Conservation (phyloP, 2,329 filamentous ascomycete genomes). For the Colletotrichum sp. region DNA sequence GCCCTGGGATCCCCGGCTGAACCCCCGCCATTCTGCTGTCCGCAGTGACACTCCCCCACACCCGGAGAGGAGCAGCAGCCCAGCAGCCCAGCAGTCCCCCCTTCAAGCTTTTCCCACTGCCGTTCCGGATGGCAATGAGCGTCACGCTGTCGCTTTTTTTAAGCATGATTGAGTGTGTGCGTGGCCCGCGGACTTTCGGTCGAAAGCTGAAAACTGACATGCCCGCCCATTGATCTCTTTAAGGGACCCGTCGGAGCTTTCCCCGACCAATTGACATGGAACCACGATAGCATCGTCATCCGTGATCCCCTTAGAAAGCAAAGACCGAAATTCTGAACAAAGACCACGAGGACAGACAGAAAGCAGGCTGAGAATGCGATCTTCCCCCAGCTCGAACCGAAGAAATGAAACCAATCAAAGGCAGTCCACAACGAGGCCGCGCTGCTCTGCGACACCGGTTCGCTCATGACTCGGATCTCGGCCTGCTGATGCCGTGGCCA, state of each 20-base stretch:
- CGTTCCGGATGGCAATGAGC: background rate
- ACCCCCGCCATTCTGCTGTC: background rate
- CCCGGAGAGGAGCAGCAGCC: background rate
- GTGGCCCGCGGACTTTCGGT: background rate
- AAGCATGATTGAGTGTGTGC: background rate
- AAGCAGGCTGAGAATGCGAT: background rate
- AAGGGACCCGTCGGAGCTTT: background rate
- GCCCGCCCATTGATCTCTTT: background rate
- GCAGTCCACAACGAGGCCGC: background rate
- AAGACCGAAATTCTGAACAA: background rate
- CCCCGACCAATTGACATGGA: background rate
- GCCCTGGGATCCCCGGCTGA: background rate
- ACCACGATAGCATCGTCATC: background rate
- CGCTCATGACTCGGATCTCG: background rate
- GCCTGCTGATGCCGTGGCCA: background rate
- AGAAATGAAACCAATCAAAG: conserved; percentile 7
- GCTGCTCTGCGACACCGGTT: background rate
- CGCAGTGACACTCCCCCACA: background rate
- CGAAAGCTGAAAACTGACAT: background rate
- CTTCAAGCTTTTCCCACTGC: background rate
- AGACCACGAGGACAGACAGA: background rate
- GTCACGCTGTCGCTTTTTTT: background rate
- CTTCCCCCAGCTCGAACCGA: background rate
- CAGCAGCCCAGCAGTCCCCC: background rate
- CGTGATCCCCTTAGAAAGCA: background rate